A percentile compares a stretch with the other conserved stretches of the same genome.
Conservation (phyloP, 768 basidiomycete genomes). For the Xerocomus spinulosus region DNA sequence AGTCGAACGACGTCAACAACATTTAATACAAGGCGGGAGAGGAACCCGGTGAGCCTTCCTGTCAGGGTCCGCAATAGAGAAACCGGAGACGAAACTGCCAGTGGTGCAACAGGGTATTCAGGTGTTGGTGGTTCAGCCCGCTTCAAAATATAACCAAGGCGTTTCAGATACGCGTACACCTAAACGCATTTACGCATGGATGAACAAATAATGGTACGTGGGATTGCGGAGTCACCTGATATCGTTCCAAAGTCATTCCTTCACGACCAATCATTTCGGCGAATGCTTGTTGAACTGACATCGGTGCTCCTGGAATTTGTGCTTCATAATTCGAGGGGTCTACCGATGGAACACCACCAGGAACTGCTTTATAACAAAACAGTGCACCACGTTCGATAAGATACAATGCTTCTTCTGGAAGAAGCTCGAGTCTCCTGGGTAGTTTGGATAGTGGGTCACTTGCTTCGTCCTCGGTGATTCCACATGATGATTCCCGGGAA, state of each 20-base stretch:
- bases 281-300: constrained; percentile 90
- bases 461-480: constrained; percentile 13
- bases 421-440: constrained; percentile 70
- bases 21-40: constrained; percentile 10
- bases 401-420: constrained; percentile 95
- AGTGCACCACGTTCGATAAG: constrained; percentile 86
- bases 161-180: constrained; percentile 91
- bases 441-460: constrained; percentile 31
- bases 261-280: constrained; percentile 78
- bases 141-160: constrained; percentile 85
- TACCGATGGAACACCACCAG: constrained; percentile 20
- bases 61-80: constrained; percentile 2
- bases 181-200: constrained; percentile 28
- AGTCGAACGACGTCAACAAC: constrained; percentile 2
- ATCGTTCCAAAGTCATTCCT: constrained; percentile 75
- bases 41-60: constrained; percentile 6
- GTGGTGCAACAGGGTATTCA: constrained; percentile 49
- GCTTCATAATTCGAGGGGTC: constrained; percentile 26
- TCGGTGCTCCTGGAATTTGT: constrained; percentile 59
- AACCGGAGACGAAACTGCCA: constrained; percentile 23
- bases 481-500: constrained; percentile 42
- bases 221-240: constrained; percentile 57
- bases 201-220: neutral
- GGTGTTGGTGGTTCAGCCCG: constrained; percentile 60
- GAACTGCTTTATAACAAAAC: constrained; percentile 69